These are phyloP conservation scores for Russula olivacea DNA, from an alignment of 768 basidiomycete species.

Conservation along the genomic window DNA sequence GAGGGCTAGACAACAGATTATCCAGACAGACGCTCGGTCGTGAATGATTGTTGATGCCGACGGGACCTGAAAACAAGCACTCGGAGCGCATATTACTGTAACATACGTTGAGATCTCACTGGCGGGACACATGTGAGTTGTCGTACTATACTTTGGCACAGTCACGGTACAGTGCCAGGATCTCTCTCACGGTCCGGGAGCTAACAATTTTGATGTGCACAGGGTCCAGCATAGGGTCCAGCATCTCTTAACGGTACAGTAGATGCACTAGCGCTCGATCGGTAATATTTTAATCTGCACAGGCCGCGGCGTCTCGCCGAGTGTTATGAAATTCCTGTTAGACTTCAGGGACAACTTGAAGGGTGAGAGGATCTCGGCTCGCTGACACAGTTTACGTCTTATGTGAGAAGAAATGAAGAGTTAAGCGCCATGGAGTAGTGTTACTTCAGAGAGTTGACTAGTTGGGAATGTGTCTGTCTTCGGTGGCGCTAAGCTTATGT, in stretches of 20 bases:
- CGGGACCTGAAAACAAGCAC: constrained; percentile 57
- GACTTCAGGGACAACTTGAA: neutral
- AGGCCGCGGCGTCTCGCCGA: neutral
- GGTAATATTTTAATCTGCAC: neutral
- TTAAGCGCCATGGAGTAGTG: neutral
- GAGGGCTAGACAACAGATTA: constrained; percentile 65
- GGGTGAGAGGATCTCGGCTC: neutral
- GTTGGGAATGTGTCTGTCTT: neutral
- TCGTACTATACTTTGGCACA: neutral
- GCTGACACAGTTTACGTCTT: neutral
- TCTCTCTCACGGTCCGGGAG: neutral
- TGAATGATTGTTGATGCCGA: constrained; percentile 63
- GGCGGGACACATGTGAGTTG: constrained; percentile 65
- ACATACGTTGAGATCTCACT: too few species aligned
- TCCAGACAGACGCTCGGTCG: constrained; percentile 56
- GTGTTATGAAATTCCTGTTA: constrained; percentile 5
- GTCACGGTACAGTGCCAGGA: neutral
- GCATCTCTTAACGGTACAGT: constrained; percentile 50
- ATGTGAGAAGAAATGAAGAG: neutral
- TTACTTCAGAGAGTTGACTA: neutral
- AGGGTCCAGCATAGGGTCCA: constrained; percentile 70
- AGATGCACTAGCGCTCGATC: neutral
- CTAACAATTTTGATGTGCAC: neutral
- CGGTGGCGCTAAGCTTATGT: neutral
- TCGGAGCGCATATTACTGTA: too few species aligned